Evolutionary conservation across 2,329 filamentous ascomycete species (phyloP).

Genomic region (Fusarium sp.): DNA sequence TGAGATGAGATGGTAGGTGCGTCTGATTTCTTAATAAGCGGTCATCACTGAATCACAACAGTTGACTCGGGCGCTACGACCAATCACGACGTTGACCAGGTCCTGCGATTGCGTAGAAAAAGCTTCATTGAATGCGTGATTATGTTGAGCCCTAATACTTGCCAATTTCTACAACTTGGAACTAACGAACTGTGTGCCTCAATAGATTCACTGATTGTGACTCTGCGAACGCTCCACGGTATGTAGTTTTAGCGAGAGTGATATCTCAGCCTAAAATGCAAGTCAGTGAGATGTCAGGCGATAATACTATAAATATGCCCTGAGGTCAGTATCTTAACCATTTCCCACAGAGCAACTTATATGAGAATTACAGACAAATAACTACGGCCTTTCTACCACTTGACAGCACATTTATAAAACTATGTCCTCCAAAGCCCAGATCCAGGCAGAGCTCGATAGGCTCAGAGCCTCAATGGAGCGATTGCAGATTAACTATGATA

Average conservation of each 20-base stretch:
- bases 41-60: accelerated
- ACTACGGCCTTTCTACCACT: accelerated
- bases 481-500: accelerated
- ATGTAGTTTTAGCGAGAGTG: neutral
- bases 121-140: neutral
- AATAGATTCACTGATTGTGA: neutral
- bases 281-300: neutral
- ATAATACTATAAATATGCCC: neutral
- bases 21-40: accelerated
- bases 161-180: neutral
- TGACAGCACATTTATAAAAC: accelerated
- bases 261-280: accelerated
- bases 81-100: neutral
- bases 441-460: neutral
- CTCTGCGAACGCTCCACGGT: accelerated
- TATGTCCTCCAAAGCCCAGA: accelerated
- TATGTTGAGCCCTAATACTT: neutral
- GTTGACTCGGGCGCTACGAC: accelerated
- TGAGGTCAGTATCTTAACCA: accelerated
- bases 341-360: accelerated
- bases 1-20: too few species aligned
- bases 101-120: accelerated
- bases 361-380: accelerated
- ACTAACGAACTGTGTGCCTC: neutral
- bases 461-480: neutral